Conservation (phyloP, 208 protist species). For the Trypanosoma mega region DNA sequence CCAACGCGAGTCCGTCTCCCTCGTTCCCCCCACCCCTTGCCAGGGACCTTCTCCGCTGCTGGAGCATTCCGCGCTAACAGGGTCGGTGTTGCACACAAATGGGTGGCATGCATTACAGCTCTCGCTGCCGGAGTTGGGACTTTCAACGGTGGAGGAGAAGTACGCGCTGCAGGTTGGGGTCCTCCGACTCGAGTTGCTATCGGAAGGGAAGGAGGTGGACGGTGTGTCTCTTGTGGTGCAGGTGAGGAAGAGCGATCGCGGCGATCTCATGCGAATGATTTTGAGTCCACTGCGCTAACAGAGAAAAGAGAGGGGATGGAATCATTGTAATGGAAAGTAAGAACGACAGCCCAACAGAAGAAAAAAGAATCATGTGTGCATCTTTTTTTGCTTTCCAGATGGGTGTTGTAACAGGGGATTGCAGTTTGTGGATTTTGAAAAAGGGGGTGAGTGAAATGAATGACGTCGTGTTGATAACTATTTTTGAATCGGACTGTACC, state of each 20-base stretch:
- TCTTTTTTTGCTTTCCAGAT: too few relatives aligned
- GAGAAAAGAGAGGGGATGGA: not conserved
- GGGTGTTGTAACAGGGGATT: too few relatives aligned
- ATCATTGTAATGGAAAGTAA: not conserved
- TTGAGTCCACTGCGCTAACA: slow-evolving; percentile 22
- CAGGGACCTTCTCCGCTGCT: not conserved
- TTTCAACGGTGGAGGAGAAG: slow-evolving; percentile 36
- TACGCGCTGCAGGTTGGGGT: slow-evolving; percentile 60
- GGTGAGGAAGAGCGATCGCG: slow-evolving; percentile 17
- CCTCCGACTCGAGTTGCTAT: slow-evolving; percentile 29
- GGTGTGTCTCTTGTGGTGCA: slow-evolving; percentile 23
- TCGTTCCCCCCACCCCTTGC: slow-evolving; percentile 2
- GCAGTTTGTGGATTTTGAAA: too few relatives aligned
- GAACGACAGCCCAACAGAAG: not conserved
- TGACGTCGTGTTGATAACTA: too few relatives aligned
- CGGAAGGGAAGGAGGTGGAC: not conserved
- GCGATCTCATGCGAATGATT: slow-evolving; percentile 20
- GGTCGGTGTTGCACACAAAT: not conserved
- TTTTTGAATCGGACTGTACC: too few relatives aligned
- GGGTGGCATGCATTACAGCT: slow-evolving; percentile 17
- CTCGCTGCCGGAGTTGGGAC: slow-evolving; percentile 24
- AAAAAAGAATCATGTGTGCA: not conserved
- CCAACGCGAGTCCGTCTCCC: slow-evolving; percentile 7
- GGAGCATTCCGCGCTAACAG: slow-evolving; percentile 3
- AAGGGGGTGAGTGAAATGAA: too few relatives aligned